Conservation (phyloP, 2,329 filamentous ascomycete genomes). For the Albifimbria verrucaria region DNA sequence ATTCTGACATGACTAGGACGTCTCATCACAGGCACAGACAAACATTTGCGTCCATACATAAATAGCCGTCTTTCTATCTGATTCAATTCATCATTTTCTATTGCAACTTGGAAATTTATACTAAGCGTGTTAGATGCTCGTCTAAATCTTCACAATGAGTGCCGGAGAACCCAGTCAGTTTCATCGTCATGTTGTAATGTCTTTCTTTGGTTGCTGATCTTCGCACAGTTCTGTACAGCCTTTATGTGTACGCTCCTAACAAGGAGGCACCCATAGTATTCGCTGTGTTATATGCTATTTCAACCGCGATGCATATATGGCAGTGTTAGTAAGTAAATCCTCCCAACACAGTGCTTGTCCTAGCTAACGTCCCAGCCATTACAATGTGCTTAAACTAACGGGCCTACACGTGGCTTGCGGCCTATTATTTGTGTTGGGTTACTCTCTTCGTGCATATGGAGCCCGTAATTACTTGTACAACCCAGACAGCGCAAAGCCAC, state of each 20-base stretch:
- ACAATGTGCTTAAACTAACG: constrained; percentile 49
- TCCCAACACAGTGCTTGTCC: neutral
- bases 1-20: too few species aligned
- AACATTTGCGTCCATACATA: neutral
- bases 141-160: neutral
- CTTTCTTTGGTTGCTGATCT: neutral
- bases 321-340: constrained; percentile 39
- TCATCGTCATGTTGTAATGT: neutral
- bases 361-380: constrained; percentile 32
- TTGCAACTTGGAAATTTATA: neutral
- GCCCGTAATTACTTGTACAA: constrained; percentile 43
- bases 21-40: too few species aligned
- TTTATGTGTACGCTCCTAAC: constrained; percentile 48
- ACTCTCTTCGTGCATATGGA: constrained; percentile 49
- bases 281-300: constrained; percentile 42
- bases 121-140: neutral
- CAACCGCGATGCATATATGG: constrained; percentile 46
- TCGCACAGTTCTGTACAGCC: constrained; percentile 8
- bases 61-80: neutral
- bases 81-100: neutral
- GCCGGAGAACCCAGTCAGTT: neutral
- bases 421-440: constrained; percentile 49
- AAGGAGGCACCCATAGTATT: constrained; percentile 53
- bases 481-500: constrained; percentile 7
- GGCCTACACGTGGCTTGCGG: constrained; percentile 48